A percentile compares a stretch with the other conserved stretches of the same genome.
phyloP scores from a whole-genome alignment of 768 basidiomycete species.

The Lentinula raphanica region DNA sequence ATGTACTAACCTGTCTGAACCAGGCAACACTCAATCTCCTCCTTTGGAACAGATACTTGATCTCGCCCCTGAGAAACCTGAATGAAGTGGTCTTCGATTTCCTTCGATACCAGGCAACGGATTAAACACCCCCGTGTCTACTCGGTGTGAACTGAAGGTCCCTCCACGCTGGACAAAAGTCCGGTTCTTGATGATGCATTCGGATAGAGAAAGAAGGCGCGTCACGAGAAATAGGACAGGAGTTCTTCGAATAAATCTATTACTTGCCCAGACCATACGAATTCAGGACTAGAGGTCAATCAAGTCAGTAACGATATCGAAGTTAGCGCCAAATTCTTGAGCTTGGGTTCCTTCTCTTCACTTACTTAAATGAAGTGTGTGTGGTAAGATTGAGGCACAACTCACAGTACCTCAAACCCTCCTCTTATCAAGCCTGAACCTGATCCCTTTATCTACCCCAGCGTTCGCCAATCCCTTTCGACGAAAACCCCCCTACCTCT shows the following conservation, averaged over 20 bases:
- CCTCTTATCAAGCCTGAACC: neutral
- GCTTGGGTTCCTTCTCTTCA: neutral
- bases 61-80: neutral
- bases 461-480: neutral
- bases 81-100: neutral
- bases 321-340: neutral
- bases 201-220: neutral
- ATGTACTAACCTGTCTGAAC: neutral
- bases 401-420: neutral
- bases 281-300: neutral
- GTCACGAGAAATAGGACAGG: neutral
- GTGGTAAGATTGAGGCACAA: slow-evolving; percentile 6
- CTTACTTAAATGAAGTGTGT: slow-evolving; percentile 3
- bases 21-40: neutral
- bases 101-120: neutral
- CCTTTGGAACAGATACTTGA: neutral
- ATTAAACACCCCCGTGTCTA: neutral
- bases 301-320: neutral
- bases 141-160: neutral
- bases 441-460: slow-evolving; percentile 1
- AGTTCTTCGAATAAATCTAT: neutral
- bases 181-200: neutral
- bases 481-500: neutral
- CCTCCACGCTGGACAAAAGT: neutral
- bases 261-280: neutral